These are phyloP conservation scores for Coniochaeta sp. DNA, from an alignment of 2,329 filamentous ascomycete species.

Conservation along the genomic window DNA sequence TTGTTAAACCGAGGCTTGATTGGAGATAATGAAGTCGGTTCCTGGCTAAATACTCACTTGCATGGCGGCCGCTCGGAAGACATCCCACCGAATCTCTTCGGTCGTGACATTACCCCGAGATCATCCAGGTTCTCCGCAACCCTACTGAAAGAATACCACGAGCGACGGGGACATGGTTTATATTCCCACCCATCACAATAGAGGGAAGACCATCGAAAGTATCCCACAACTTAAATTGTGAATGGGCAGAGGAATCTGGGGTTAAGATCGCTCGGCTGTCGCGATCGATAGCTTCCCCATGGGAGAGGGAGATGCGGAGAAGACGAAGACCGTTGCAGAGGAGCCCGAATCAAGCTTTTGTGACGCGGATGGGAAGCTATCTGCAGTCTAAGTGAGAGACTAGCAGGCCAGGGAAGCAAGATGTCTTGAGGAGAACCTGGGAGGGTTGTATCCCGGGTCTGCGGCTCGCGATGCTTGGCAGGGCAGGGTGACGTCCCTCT, in stretches of 20 bases:
- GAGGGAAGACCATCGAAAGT: neutral
- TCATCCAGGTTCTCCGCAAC: slow-evolving; percentile 3
- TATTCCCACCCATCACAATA: slow-evolving; percentile 4
- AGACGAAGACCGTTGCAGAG: neutral
- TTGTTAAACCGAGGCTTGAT: neutral
- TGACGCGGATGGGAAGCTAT: neutral
- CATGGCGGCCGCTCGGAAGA: neutral
- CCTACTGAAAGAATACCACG: neutral
- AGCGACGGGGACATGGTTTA: neutral
- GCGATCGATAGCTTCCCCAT: neutral
- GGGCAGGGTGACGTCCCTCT: neutral
- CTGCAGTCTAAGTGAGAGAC: too few relatives aligned
- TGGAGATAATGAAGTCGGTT: neutral
- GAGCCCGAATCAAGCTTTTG: neutral
- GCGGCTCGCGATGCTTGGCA: slow-evolving; percentile 2
- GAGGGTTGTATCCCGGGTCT: neutral
- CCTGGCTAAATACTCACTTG: neutral
- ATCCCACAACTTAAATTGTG: neutral
- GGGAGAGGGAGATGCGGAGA: slow-evolving; percentile 1
- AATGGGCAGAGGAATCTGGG: neutral
- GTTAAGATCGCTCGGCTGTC: neutral
- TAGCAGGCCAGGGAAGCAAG: too few relatives aligned
- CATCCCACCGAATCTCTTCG: neutral
- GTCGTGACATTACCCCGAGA: slow-evolving; percentile 2
- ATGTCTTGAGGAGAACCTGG: too few relatives aligned